phyloP scores from a whole-genome alignment of 768 basidiomycete genomes.

The Mrakia frigida region DNA sequence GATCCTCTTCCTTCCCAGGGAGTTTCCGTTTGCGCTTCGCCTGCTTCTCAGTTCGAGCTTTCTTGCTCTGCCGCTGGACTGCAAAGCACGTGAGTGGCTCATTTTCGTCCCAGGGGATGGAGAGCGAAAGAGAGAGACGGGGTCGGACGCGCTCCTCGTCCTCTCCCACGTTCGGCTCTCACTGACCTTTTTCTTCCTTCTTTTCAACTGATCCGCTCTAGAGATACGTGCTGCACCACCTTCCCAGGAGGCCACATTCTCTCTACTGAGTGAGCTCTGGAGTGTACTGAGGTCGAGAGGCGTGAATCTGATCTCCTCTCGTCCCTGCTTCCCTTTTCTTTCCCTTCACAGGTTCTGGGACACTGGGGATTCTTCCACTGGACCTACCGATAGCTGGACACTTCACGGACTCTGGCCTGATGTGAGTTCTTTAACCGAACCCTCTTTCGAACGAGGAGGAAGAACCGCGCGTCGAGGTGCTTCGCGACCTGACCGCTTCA shows the following conservation, averaged over 20 bases:
- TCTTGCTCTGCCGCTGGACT: constrained; percentile 25
- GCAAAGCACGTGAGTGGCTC: no score
- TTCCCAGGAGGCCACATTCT: constrained; percentile 48
- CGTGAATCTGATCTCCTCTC: neutral
- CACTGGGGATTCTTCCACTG: constrained; percentile 54
- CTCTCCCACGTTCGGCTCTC: no score
- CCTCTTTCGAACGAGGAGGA: no score
- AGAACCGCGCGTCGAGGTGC: neutral
- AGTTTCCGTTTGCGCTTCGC: constrained; percentile 17
- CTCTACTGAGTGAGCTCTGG: constrained; percentile 50
- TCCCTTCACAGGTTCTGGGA: constrained; percentile 56
- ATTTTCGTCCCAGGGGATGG: no score
- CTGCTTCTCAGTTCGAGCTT: constrained; percentile 21
- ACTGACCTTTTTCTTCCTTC: no score
- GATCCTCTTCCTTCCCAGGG: constrained; percentile 1
- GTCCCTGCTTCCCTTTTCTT: neutral
- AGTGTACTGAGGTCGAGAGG: neutral
- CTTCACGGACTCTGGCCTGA: constrained; percentile 57
- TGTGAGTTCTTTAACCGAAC: constrained; percentile 48
- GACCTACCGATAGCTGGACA: constrained; percentile 66
- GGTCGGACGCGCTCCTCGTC: no score
- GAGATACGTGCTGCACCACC: constrained; percentile 27
- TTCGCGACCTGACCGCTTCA: neutral
- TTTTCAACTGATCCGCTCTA: no score
- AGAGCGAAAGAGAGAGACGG: no score